Evolutionary conservation across 2,329 filamentous ascomycete genomes (phyloP).

Genomic region (Fusarium sp.): DNA sequence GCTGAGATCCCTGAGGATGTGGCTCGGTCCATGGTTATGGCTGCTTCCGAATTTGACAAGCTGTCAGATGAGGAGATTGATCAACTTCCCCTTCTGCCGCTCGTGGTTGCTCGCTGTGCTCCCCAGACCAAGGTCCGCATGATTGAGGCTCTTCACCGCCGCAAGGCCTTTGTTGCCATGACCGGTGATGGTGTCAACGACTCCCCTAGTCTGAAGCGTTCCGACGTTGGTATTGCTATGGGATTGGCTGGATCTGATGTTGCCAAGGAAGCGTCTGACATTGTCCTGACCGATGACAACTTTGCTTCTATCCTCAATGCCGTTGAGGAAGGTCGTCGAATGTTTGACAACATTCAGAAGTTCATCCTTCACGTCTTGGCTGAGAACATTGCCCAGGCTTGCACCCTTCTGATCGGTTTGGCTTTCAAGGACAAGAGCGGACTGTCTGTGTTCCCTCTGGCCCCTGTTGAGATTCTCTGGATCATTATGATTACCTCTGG

Average conservation of each 20-base stretch:
- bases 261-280: slow-evolving; percentile 74
- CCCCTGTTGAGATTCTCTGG: slow-evolving; percentile 81
- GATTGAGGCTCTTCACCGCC: slow-evolving; percentile 77
- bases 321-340: slow-evolving; percentile 76
- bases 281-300: slow-evolving; percentile 78
- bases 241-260: slow-evolving; percentile 75
- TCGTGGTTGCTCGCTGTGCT: slow-evolving; percentile 76
- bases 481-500: slow-evolving; percentile 83
- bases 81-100: slow-evolving; percentile 68
- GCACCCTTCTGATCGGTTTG: slow-evolving; percentile 74
- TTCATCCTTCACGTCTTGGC: slow-evolving; percentile 75
- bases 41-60: slow-evolving; percentile 74
- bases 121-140: slow-evolving; percentile 79
- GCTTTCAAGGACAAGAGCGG: slow-evolving; percentile 73
- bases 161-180: slow-evolving; percentile 74
- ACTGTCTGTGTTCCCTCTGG: slow-evolving; percentile 76
- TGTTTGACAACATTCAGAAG: slow-evolving; percentile 80
- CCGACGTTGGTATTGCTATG: slow-evolving; percentile 79
- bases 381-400: slow-evolving; percentile 76
- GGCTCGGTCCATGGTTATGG: slow-evolving; percentile 71
- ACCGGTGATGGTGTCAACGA: slow-evolving; percentile 80
- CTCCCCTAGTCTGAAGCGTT: slow-evolving; percentile 72
- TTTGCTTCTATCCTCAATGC: slow-evolving; percentile 77
- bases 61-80: slow-evolving; percentile 73
- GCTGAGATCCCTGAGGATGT: slow-evolving; percentile 63